Evolutionary conservation across 768 basidiomycete genomes (phyloP).

Genomic region (Mrakia gelida): DNA sequence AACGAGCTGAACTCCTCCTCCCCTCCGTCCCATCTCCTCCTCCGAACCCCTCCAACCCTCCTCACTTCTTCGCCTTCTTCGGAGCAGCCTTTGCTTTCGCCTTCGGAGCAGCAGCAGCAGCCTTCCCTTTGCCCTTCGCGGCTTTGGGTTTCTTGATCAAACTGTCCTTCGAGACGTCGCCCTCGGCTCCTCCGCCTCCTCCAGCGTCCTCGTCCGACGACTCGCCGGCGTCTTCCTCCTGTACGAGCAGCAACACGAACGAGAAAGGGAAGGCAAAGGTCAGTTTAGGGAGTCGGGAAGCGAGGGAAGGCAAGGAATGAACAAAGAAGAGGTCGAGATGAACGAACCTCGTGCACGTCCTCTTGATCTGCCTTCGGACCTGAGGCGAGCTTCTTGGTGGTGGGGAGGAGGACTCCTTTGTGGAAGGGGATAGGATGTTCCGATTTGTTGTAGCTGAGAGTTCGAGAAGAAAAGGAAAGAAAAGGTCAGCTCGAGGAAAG

Average conservation of each 20-base stretch:
- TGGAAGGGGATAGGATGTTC: constrained; percentile 96
- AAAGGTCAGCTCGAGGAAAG: neutral
- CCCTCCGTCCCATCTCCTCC: neutral
- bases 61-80: constrained; percentile 9
- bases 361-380: constrained; percentile 80
- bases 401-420: constrained; percentile 70
- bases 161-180: constrained; percentile 43
- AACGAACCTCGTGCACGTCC: constrained; percentile 75
- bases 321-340: neutral
- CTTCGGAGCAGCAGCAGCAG: constrained; percentile 22
- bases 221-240: constrained; percentile 44
- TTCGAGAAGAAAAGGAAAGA: neutral
- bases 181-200: constrained; percentile 41
- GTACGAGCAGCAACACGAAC: constrained; percentile 15
- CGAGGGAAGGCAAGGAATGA: neutral
- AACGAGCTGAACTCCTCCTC: neutral
- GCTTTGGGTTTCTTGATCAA: constrained; percentile 40
- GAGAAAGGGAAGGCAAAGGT: neutral
- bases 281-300: neutral
- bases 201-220: constrained; percentile 54
- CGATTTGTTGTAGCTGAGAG: constrained; percentile 69
- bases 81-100: neutral
- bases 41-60: neutral
- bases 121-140: constrained; percentile 18
- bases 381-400: constrained; percentile 66